Percentiles rank a stretch among this genome's conserved stretches.
Conservation (phyloP, 73 alveolate genomes). For the Paramecium caudatum region DNA sequence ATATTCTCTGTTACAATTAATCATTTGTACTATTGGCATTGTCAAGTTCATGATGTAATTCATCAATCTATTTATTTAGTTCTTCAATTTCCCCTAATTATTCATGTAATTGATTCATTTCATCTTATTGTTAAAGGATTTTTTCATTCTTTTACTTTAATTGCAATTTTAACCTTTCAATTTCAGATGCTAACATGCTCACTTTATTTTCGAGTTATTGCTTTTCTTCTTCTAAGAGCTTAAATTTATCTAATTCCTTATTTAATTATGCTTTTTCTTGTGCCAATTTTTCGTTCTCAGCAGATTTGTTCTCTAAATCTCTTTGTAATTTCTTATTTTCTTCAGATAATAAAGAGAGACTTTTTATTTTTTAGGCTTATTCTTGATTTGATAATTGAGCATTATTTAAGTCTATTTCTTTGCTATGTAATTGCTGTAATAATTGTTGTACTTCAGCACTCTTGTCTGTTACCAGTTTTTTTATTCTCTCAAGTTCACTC, state of each 20-base stretch:
- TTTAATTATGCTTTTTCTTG: conserved; percentile 8
- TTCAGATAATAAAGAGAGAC: neutral
- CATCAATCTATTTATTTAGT: neutral
- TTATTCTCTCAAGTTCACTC: neutral
- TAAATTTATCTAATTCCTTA: neutral
- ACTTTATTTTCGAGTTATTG: conserved; percentile 39
- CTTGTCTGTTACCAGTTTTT: neutral
- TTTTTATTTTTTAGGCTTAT: neutral
- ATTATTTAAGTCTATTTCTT: neutral
- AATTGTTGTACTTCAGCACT: neutral
- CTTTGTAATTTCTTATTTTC: neutral
- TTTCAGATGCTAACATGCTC: conserved; percentile 58
- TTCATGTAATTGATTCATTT: neutral
- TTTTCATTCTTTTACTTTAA: conserved; percentile 37
- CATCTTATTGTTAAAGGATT: neutral
- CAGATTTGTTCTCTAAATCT: neutral
- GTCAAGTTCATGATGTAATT: neutral
- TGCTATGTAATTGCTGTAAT: neutral
- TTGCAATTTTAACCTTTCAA: conserved; percentile 32
- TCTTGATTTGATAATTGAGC: neutral
- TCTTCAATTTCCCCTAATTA: neutral
- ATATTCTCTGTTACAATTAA: neutral
- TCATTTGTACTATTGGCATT: neutral
- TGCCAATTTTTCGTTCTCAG: neutral
- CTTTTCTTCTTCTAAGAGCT: conserved; percentile 45